Conservation (phyloP, 225 moss, liverwort and hornwort species). For the Climacium dendroides region DNA sequence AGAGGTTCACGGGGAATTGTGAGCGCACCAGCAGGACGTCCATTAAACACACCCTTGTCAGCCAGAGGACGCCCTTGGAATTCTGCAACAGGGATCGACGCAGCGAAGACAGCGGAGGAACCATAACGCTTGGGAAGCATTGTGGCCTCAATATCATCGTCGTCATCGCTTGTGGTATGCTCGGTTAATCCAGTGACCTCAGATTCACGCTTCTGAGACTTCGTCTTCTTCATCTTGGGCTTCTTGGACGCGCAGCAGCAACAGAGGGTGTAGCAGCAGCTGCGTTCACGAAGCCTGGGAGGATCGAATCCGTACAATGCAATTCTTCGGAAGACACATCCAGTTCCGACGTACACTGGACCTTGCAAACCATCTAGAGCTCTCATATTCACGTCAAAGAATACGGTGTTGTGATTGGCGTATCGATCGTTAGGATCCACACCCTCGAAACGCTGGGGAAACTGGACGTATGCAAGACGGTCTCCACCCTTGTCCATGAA, state of each 20-base stretch:
- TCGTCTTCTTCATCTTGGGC: constrained; percentile 17
- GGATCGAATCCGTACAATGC: constrained; percentile 75
- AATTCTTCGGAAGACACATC: constrained; percentile 57
- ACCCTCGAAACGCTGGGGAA: constrained; percentile 83
- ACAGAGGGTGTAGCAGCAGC: constrained; percentile 16
- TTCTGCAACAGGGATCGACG: constrained; percentile 67
- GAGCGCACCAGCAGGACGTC: constrained; percentile 66
- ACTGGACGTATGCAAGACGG: constrained; percentile 75
- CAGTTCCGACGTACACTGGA: constrained; percentile 73
- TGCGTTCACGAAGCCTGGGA: constrained; percentile 22
- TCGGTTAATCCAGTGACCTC: constrained; percentile 34
- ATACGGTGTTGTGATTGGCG: constrained; percentile 67
- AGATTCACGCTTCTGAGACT: constrained; percentile 24
- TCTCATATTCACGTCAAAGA: constrained; percentile 73
- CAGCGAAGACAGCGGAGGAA: constrained; percentile 48
- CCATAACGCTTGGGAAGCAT: constrained; percentile 87
- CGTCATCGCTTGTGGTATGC: constrained; percentile 51
- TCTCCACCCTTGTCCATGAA: constrained; percentile 96
- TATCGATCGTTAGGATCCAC: constrained; percentile 78
- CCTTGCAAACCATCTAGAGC: constrained; percentile 68
- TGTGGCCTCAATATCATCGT: constrained; percentile 43
- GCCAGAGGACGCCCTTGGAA: constrained; percentile 69
- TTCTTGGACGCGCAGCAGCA: constrained; percentile 34
- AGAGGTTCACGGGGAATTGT: constrained; percentile 75
- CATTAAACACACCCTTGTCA: constrained; percentile 57